A percentile compares a stretch with the other conserved stretches of the same genome.
These are phyloP conservation scores for Sclerotinia sclerotiorum DNA, from an alignment of 2,329 filamentous ascomycete species.

Conservation along the genomic window DNA sequence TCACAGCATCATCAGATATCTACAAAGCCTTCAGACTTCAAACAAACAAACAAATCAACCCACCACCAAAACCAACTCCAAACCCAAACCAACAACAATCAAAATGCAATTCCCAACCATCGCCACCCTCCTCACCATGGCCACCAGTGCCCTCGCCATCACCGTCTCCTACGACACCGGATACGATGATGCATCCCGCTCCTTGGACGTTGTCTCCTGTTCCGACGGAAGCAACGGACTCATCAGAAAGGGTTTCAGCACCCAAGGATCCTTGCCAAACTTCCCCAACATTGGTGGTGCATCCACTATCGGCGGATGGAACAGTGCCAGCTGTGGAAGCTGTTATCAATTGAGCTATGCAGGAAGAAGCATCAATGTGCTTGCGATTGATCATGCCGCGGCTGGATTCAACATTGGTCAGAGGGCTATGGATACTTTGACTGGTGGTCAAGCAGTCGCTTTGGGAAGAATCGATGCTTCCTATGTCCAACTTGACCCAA, in stretches of 20 bases:
- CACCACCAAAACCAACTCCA: not conserved
- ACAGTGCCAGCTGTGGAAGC: slow-evolving; percentile 54
- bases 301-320: slow-evolving; percentile 54
- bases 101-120: slow-evolving; percentile 49
- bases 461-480: slow-evolving; percentile 55
- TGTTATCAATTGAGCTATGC: slow-evolving; percentile 58
- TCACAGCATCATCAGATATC: not conserved
- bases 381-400: slow-evolving; percentile 55
- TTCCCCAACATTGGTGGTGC: slow-evolving; percentile 59
- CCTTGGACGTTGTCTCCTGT: slow-evolving; percentile 61
- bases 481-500: slow-evolving; percentile 46
- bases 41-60: not conserved
- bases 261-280: slow-evolving; percentile 50
- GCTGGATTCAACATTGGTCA: slow-evolving; percentile 58
- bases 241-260: slow-evolving; percentile 54
- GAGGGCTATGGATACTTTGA: slow-evolving; percentile 56
- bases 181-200: slow-evolving; percentile 62
- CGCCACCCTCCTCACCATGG: slow-evolving; percentile 42
- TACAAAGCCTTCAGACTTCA: not conserved
- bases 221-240: slow-evolving; percentile 68
- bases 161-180: slow-evolving; percentile 69
- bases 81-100: slow-evolving; percentile 14
- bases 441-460: slow-evolving; percentile 49
- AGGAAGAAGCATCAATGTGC: slow-evolving; percentile 52
- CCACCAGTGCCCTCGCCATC: slow-evolving; percentile 43